Base-by-base conservation (phyloP, 176 grass and related monocot genomes). In the Musa itinerans region DNA sequence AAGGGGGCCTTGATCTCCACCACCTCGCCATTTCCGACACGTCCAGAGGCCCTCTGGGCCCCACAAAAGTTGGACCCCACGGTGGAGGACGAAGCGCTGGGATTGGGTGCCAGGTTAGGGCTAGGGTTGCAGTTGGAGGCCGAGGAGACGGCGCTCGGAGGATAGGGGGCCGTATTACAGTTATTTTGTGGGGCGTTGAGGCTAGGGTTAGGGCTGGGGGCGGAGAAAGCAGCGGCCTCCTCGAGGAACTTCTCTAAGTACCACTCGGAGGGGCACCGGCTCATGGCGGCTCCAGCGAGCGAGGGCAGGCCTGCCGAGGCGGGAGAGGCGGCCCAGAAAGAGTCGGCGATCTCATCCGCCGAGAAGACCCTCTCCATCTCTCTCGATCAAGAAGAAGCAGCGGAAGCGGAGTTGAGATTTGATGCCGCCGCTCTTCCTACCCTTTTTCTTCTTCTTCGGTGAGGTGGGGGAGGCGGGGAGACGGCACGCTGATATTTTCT, bases 161-260 rank as follows among this genome's bases (percentile, higher is more conserved):
- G 34, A 43, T 43, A 3, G 34, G 34, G 4, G 34, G 4, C 3
- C 34, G 4, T 43, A 43, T 43, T 43, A 43, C 34, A 43, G 34
- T 43, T 43, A 43, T 43, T 43, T 43, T 43, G 34, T 4, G 6
- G 6, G 34, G 34, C 34, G 52, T 25, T 64, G 6, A 10, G 69
- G 57, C 63, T 49, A 24, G 77, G 53, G 16, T 16, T 61, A n/a
- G 78, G 9, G 22, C 7, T 16, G 23, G 34, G 5, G 15, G 52
- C 21, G 26, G 21, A 11, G 58, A 13, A 48, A 21, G n/a, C 20
- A 1, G 52, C 9, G 26, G 25, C 65, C 62, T 48, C 77, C 70
- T 81, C 25, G 4, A 86, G 78, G 51, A 86, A 86, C 83, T 73
- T 81, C 67, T 81, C 65, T 59, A 86, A 86, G 66, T 55, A 78